Evolutionary conservation across 2,329 filamentous ascomycete species (phyloP), one percentile per base, ranked within the genome.

Genomic region (Pyrenophora seminiperda): DNA sequence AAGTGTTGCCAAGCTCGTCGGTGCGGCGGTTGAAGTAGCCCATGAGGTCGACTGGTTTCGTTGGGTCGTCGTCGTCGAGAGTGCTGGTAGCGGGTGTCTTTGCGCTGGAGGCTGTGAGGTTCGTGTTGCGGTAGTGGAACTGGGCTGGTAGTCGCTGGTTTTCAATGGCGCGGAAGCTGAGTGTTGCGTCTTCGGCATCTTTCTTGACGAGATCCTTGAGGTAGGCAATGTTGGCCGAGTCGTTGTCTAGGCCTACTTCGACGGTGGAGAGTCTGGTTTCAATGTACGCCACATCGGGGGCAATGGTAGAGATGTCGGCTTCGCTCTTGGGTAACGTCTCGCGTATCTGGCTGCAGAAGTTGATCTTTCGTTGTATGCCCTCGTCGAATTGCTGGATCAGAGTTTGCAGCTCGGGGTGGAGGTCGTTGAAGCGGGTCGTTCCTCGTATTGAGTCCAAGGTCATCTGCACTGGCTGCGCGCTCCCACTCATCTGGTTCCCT

Each of bases 401-500:
- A 55, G 85, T 83, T 67, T 96, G 91, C 13, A 96, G 79, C 22
- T 90, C 85, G 59, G 93, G 88, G 53, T 89, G 85, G 20, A 96
- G 86, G 72, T 96, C 93, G 68, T 91, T 90, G 77, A 94, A 97
- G 54, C 94, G 90, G 3, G 91, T 96, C 0, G 92, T 96, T 13
- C 89, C 88, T 43, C 91, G 85, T 53, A 97, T 79, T 67, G 89
- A 90, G 62, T 83, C 83, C 14, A 68, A 63, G 2, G 61, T 62
- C 38, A 64, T 60, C 46, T 72, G 64, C 11, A 70, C 59, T n/a
- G 61, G 58, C 40, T 67, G 65, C 30, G 67, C 54, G 39, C 31
- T 55, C 17, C 47, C 61, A 20, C 61, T 63, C 46, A 74, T 67
- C 14, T 67, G 64, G 7, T 65, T 52, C 10, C 49, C 58, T 22